A percentile compares a stretch with the other conserved stretches of the same genome.
Conservation (phyloP, 2,329 filamentous ascomycete genomes). For the Coniochaeta sp. region DNA sequence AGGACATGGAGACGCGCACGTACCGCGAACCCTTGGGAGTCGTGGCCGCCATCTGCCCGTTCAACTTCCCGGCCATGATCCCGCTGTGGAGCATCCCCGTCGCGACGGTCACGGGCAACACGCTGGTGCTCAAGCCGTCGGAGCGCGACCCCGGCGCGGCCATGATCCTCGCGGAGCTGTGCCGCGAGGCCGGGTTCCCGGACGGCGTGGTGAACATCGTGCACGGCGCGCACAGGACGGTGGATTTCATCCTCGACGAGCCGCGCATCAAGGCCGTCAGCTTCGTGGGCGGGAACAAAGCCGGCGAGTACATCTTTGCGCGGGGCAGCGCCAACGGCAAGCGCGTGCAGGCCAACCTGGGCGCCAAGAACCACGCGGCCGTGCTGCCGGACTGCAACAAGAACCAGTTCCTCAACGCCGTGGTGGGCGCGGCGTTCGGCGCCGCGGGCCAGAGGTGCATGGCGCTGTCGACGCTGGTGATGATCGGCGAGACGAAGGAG, state of each 20-base stretch:
- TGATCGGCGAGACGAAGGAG: slow-evolving; percentile 77
- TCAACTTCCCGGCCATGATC: slow-evolving; percentile 92
- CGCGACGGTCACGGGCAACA: slow-evolving; percentile 78
- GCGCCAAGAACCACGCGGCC: slow-evolving; percentile 82
- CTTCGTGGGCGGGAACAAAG: slow-evolving; percentile 83
- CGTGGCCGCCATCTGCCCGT: slow-evolving; percentile 78
- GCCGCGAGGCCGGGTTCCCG: slow-evolving; percentile 73
- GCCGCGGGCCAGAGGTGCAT: slow-evolving; percentile 82
- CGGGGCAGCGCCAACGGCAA: slow-evolving; percentile 79
- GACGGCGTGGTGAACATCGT: slow-evolving; percentile 77
- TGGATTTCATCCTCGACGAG: slow-evolving; percentile 82
- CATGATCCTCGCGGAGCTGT: slow-evolving; percentile 79
- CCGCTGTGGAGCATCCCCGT: slow-evolving; percentile 87
- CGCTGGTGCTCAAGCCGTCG: slow-evolving; percentile 76
- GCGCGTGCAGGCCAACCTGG: slow-evolving; percentile 80
- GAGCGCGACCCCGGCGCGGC: slow-evolving; percentile 78
- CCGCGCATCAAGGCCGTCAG: slow-evolving; percentile 79
- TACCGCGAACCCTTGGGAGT: slow-evolving; percentile 79
- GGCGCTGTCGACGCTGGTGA: slow-evolving; percentile 75
- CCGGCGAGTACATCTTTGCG: slow-evolving; percentile 78
- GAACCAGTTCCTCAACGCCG: slow-evolving; percentile 80
- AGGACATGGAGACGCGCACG: slow-evolving; percentile 82
- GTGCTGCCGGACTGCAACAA: slow-evolving; percentile 84
- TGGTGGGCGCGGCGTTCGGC: slow-evolving; percentile 77
- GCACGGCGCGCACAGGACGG: slow-evolving; percentile 72